Evolutionary conservation across 352 stramenopile species (phyloP).

Genomic region (Thalassiosira mediterranea): DNA sequence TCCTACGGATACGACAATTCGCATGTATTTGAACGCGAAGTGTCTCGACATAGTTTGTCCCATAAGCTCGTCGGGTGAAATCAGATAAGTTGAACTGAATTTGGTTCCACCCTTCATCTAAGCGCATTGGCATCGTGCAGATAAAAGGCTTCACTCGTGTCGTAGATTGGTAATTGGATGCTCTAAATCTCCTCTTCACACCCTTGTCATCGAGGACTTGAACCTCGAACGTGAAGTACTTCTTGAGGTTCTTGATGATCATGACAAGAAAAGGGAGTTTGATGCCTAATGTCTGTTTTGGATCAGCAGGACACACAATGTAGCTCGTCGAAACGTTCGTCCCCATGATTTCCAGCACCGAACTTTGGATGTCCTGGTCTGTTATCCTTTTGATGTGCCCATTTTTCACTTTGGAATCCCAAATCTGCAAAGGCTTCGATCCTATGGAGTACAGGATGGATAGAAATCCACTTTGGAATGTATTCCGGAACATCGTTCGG

Average conservation of each 20-base stretch:
- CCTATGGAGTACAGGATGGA: slow-evolving; percentile 98
- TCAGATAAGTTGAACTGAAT: slow-evolving; percentile 98
- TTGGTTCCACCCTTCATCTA: slow-evolving; percentile 98
- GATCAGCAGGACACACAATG: slow-evolving; percentile 93
- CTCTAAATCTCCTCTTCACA: slow-evolving; percentile 93
- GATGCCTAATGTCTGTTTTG: slow-evolving; percentile 94
- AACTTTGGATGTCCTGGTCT: slow-evolving; percentile 97
- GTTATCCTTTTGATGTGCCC: slow-evolving; percentile 98
- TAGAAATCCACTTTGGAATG: slow-evolving; percentile 96
- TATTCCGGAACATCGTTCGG: slow-evolving; percentile 94
- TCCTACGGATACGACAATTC: slow-evolving; percentile 95
- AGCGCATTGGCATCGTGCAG: slow-evolving; percentile 97
- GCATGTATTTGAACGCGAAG: slow-evolving; percentile 96
- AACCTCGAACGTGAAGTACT: slow-evolving; percentile 99
- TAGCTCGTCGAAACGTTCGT: slow-evolving; percentile 98
- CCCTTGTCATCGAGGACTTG: slow-evolving; percentile 98
- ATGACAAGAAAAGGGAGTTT: slow-evolving; percentile 98
- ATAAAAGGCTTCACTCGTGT: slow-evolving; percentile 98
- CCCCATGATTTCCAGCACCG: slow-evolving; percentile 97
- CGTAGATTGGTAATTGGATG: slow-evolving; percentile 96
- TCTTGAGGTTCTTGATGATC: slow-evolving; percentile 99
- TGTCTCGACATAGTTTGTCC: slow-evolving; percentile 98
- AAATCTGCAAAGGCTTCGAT: slow-evolving; percentile 97
- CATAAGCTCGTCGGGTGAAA: slow-evolving; percentile 95
- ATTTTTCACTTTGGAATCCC: slow-evolving; percentile 96